A percentile compares a stretch with the other conserved stretches of the same genome.
These are phyloP conservation scores for Curvularia sp. DNA, from an alignment of 2,329 filamentous ascomycete species.

Conservation along the genomic window DNA sequence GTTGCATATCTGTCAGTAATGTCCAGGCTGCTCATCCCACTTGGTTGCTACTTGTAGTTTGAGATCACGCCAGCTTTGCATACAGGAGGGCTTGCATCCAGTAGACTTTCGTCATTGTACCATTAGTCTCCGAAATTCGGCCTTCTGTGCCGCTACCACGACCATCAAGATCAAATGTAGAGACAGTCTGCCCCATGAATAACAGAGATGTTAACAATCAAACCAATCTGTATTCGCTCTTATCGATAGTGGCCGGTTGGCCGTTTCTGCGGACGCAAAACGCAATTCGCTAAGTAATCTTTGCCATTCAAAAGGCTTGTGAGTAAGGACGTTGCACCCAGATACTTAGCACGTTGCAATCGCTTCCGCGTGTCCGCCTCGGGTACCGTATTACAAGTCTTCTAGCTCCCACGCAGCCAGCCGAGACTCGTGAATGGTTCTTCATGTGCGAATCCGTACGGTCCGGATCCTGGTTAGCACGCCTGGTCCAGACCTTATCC, in stretches of 20 bases:
- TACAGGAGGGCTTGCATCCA: conserved; percentile 4
- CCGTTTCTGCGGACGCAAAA: not conserved
- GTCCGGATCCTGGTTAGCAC: not conserved
- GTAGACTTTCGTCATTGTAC: not conserved
- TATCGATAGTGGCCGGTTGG: no score
- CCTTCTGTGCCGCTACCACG: not conserved
- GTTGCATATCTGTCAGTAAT: not conserved
- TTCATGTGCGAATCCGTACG: not conserved
- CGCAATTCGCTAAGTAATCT: not conserved
- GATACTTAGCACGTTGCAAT: no score
- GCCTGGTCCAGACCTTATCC: not conserved
- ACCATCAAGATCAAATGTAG: not conserved
- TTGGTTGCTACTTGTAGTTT: not conserved
- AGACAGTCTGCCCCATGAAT: no score
- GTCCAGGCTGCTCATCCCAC: not conserved
- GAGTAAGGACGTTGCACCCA: no score
- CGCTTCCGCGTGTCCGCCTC: no score
- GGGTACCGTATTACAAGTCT: no score
- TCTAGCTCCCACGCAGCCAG: no score
- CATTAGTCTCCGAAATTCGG: conserved; percentile 11
- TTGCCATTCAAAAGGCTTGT: no score
- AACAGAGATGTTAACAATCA: no score
- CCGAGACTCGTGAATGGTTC: no score
- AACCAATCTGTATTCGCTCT: no score
- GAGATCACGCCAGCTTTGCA: not conserved